Evolutionary conservation across 2,329 filamentous ascomycete genomes (phyloP), one percentile per base, ranked within the genome.

Genomic region (Hypoxylon sp.): DNA sequence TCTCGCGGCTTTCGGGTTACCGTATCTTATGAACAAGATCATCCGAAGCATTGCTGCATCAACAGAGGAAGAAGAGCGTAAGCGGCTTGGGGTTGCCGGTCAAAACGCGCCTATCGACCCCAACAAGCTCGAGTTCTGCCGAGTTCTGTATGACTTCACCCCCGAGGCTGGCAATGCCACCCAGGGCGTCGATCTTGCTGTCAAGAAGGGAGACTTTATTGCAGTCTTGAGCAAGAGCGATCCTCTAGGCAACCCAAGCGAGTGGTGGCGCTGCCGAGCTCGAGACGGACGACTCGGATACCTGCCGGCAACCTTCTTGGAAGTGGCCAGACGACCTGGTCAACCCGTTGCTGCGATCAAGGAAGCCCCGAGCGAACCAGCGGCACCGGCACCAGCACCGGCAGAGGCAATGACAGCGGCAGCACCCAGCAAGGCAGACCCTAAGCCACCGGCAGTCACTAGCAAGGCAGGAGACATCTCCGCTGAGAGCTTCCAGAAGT

Each of bases 241-340:
- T 75, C 96, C 96, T 0, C 88, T 95, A 76, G 96, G 96, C 47
- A 94, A 96, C 74, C 89, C 93, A 3, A 96, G 92, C 57, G 95
- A 99, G 78, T 99, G 96, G 96, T 99, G 96, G 96, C 90, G 92
- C 72, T 99, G 97, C 81, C 88, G 96, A 61, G 92, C 95, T 13
- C 88, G 96, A 67, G 94, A 98, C 78, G 94, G 94, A 50, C 88
- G 93, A 27, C 91, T 97, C 75, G 96, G 96, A 6, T 99, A 98
- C 78, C 86, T 99, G 5, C 96, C 97, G 1, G 90, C 91, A 1
- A 94, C 94, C 1, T 99, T 98, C 76, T 87, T 99, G 29, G 93
- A 97, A 80, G 87, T 96, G 53, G 83, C 89, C 27, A 84, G 85
- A 74, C 82, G 86, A 55, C 85, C 88, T 0, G 83, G 83, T 21